Evolutionary conservation across 2,329 filamentous ascomycete genomes (phyloP).

Genomic region (Apiospora malaysiana): DNA sequence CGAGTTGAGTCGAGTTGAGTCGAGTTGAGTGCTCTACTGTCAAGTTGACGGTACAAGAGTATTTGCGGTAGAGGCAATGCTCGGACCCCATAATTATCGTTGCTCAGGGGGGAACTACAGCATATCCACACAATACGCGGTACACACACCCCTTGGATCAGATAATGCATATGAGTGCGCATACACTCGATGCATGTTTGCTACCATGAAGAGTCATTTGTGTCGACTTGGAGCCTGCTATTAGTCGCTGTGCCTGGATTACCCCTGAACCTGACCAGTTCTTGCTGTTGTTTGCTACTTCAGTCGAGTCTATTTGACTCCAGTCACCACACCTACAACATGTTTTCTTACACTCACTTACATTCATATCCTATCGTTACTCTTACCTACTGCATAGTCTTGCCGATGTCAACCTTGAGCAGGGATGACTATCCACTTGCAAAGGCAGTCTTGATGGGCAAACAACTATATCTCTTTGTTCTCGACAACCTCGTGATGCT

Average conservation of each 20-base stretch:
- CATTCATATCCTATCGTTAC: not conserved
- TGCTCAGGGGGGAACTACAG: not conserved
- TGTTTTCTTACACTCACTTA: not conserved
- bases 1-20: not conserved
- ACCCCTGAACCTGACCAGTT: not conserved
- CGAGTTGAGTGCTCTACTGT: not conserved
- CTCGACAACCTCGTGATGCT: not conserved
- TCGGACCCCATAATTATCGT: not conserved
- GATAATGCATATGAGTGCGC: not conserved
- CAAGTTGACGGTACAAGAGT: constrained; percentile 8
- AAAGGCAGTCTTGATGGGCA: not conserved
- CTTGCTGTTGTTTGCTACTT: not conserved
- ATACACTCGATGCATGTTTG: not conserved
- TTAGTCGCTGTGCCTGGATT: not conserved
- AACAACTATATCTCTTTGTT: constrained; percentile 1
- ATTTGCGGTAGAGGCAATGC: not conserved
- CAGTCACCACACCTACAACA: not conserved
- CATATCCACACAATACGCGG: not conserved
- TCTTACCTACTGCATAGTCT: not conserved
- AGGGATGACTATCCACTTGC: not conserved
- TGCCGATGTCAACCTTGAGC: not conserved
- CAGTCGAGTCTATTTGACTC: not conserved
- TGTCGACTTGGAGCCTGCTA: not conserved
- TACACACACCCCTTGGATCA: not conserved
- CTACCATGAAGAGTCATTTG: not conserved